phyloP scores from a whole-genome alignment of 768 basidiomycete genomes.

The Boletus tylopilopsis region DNA sequence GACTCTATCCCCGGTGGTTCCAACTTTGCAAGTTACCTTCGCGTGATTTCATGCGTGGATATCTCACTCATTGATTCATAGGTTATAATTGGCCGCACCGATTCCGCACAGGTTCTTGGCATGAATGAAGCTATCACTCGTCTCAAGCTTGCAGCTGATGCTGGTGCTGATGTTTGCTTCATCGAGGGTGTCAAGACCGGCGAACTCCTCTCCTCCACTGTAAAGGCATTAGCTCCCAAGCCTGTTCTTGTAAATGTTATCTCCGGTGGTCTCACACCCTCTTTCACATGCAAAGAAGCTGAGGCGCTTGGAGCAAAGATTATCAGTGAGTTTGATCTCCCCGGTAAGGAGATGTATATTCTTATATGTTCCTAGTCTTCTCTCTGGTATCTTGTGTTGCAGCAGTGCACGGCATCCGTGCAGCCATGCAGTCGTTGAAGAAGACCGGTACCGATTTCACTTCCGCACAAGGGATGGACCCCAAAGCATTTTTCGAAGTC shows the following conservation, averaged over 20 bases:
- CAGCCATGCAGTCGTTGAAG: conserved; percentile 72
- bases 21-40: conserved; percentile 52
- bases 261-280: conserved; percentile 72
- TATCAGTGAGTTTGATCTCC: conserved; percentile 52
- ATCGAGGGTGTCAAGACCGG: conserved; percentile 74
- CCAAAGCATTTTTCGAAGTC: conserved; percentile 72
- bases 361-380: conserved; percentile 47
- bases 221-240: conserved; percentile 66
- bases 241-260: conserved; percentile 81
- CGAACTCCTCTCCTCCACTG: conserved; percentile 59
- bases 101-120: conserved; percentile 73
- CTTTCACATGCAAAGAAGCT: conserved; percentile 66
- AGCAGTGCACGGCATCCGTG: conserved; percentile 71
- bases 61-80: conserved; percentile 16
- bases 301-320: conserved; percentile 71
- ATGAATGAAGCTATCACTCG: conserved; percentile 73
- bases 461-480: conserved; percentile 65
- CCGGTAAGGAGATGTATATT: background rate
- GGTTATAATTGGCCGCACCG: conserved; percentile 74
- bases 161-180: conserved; percentile 78
- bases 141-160: conserved; percentile 66
- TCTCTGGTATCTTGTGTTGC: conserved; percentile 75
- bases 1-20: conserved; percentile 72
- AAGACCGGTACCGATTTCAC: conserved; percentile 74
- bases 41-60: background rate